phyloP scores from a whole-genome alignment of 1,284 basidiomycete genomes.

The Leccinum subrobustum region DNA sequence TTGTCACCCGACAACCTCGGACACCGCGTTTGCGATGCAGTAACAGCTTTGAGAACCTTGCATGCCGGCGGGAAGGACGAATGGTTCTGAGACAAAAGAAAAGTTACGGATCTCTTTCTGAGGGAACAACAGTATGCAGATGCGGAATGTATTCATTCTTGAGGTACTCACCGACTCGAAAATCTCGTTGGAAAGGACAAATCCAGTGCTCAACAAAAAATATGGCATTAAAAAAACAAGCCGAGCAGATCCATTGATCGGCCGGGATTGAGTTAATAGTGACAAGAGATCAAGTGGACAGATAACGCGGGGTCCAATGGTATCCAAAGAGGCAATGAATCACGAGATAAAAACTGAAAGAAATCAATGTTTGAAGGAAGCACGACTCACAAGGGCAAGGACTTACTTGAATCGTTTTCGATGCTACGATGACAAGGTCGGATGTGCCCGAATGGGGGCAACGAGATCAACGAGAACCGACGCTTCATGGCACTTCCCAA shows the following conservation, averaged over 20 bases:
- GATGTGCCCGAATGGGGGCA: slow-evolving; percentile 11
- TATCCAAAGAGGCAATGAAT: neutral
- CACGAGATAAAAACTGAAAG: slow-evolving; percentile 21
- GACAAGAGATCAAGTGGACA: slow-evolving; percentile 2
- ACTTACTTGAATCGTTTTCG: slow-evolving; percentile 28
- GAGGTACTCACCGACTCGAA: slow-evolving; percentile 11
- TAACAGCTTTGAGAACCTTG: neutral
- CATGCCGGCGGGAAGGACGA: too few species aligned
- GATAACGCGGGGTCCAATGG: neutral
- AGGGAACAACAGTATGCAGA: neutral
- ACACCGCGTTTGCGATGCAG: neutral
- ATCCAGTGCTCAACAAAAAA: neutral
- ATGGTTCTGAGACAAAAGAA: neutral
- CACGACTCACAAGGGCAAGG: neutral
- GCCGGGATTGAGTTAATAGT: neutral
- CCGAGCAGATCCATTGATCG: neutral
- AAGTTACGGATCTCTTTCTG: neutral
- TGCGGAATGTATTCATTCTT: neutral
- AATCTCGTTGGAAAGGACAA: neutral
- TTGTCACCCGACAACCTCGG: neutral
- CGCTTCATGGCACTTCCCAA: slow-evolving; percentile 19
- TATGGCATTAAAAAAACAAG: slow-evolving; percentile 8
- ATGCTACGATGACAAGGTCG: slow-evolving; percentile 22
- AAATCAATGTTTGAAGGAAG: neutral
- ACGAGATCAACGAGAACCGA: slow-evolving; percentile 17